Evolutionary conservation across 768 basidiomycete species (phyloP), one percentile per base, ranked within the genome.

Genomic region (Coprinopsis strossmayeri): DNA sequence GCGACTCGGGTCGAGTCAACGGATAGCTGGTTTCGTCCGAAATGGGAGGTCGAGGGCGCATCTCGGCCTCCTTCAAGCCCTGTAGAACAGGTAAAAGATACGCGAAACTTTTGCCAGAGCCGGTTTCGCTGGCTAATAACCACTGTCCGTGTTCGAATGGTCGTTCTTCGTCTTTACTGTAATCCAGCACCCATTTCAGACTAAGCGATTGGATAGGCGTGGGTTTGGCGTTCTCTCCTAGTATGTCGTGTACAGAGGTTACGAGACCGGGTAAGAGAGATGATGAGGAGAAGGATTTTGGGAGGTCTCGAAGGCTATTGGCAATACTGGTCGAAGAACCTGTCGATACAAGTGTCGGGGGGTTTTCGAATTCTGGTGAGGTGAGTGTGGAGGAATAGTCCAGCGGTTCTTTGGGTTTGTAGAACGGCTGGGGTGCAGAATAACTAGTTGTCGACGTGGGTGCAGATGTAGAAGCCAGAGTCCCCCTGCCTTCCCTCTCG

Each of bases 51-150:
- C 21, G 42, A 2, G 38, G 2, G 17, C 34, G 40, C 11, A 41
- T 21, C 60, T 94, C 91, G 2, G 76, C 69, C 41, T 67, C 60
- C 62, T 95, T 95, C 60, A 94, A 69, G 53, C 76, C 68, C 54
- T 94, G 87, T 1, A 95, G 71, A 46, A 94, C 64, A 0, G 92
- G 92, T 3, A 94, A 74, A 35, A 94, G 76, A 63, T 93, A 95
- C 1, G 93, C 92, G 24, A 94, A 77, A 1, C 87, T 91, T 68
- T 95, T 95, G 1, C 91, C 92, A 0, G 90, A 91, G 13, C 93
- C 92, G 0, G 91, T 95, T 64, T 94, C 91, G 0, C 87, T 84
- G 0, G 90, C 92, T 1, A 95, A 73, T 4, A 95, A 75, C 54
- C 75, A 83, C 41, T 80, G 69, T 39, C 69, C 67, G 59, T 68